Evolutionary conservation across 768 basidiomycete species (phyloP).

Genomic region (Suillus cothurnatus): DNA sequence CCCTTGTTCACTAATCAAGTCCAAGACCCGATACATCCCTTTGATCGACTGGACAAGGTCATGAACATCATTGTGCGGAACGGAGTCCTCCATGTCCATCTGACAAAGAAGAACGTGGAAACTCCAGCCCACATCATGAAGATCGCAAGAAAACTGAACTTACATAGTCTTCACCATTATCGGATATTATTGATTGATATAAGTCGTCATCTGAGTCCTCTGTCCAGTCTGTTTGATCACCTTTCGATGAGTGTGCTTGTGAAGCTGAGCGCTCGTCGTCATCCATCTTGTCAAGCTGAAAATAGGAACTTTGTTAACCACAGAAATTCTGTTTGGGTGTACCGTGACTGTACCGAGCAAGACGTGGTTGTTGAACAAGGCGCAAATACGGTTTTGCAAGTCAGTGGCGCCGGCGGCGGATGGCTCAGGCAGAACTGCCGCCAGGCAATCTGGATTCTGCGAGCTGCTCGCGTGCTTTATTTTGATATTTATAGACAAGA

Average conservation of each 20-base stretch:
- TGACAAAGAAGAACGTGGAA: constrained; percentile 11
- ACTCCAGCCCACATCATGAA: constrained; percentile 5
- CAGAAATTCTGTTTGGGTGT: background rate
- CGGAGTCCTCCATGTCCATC: constrained; percentile 22
- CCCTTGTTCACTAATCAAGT: constrained; percentile 52
- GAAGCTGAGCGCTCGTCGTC: background rate
- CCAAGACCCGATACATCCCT: constrained; percentile 54
- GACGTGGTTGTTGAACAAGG: background rate
- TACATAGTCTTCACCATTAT: background rate
- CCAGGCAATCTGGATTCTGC: background rate
- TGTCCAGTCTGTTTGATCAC: background rate
- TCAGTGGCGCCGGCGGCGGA: background rate
- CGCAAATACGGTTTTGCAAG: background rate
- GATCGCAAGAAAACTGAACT: background rate
- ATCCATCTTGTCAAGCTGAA: background rate
- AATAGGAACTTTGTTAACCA: background rate
- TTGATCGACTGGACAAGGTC: constrained; percentile 35
- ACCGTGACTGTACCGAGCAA: background rate
- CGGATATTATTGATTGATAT: background rate
- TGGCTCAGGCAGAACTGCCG: background rate
- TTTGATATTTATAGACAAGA: too few relatives aligned
- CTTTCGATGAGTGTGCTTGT: background rate
- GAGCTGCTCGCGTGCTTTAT: background rate
- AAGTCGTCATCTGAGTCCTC: background rate
- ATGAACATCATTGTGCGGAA: constrained; percentile 14